phyloP scores from a whole-genome alignment of 805 yeast species.

The Candida ulmi region DNA sequence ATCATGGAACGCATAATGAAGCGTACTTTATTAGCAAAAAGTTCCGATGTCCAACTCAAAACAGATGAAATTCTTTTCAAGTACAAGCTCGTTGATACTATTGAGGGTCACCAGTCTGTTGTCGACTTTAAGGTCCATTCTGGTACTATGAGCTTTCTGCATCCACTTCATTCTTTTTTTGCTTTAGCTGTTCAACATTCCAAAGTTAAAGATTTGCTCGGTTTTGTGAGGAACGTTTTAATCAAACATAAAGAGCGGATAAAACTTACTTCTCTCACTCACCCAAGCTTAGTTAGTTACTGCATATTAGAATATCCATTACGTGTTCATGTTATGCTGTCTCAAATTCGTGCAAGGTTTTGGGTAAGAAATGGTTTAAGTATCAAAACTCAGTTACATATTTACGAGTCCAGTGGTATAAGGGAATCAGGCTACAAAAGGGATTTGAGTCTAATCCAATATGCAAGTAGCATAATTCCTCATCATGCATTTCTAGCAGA shows the following conservation, averaged over 20 bases:
- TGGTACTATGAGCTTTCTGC: conserved; percentile 62
- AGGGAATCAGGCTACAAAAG: conserved; percentile 79
- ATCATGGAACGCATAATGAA: neutral
- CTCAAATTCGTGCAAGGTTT: conserved; percentile 82
- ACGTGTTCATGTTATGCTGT: conserved; percentile 65
- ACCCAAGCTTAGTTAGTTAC: neutral
- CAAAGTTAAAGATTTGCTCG: conserved; percentile 13
- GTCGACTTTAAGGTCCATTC: conserved; percentile 38
- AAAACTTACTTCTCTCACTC: too few relatives aligned
- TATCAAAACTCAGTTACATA: conserved; percentile 69
- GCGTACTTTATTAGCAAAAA: neutral
- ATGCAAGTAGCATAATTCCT: conserved; percentile 46
- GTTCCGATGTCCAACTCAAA: neutral
- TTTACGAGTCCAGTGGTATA: conserved; percentile 71
- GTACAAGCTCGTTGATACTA: conserved; percentile 13
- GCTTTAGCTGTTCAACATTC: conserved; percentile 64
- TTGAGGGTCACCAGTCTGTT: conserved; percentile 21
- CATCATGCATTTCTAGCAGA: conserved; percentile 54
- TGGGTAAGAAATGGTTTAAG: conserved; percentile 95
- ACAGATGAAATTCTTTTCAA: neutral
- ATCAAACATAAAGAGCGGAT: too few relatives aligned
- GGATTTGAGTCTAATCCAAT: conserved; percentile 70
- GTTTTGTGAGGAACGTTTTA: conserved; percentile 1
- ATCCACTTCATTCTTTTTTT: conserved; percentile 71
- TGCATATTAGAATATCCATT: conserved; percentile 66